A percentile compares a stretch with the other conserved stretches of the same genome.
Conservation (phyloP, 441 rosid genomes). For the Erysimum pusillum region DNA sequence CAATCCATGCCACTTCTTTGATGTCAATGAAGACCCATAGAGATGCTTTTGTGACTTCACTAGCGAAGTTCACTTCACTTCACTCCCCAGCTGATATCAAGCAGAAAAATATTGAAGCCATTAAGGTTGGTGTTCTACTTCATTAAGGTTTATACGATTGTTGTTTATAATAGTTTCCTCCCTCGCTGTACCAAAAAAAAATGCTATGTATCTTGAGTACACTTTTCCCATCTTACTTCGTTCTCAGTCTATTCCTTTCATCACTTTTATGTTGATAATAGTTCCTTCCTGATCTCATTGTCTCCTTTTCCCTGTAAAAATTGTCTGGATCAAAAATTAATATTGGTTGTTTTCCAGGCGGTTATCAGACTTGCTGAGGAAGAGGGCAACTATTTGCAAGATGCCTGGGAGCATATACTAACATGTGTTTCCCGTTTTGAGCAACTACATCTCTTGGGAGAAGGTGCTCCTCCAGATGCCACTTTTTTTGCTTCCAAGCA, state of each 20-base stretch:
- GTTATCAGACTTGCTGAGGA: constrained; percentile 95
- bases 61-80: constrained; percentile 97
- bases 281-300: constrained; percentile 16
- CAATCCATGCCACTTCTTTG: constrained; percentile 96
- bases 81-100: constrained; percentile 99
- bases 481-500: constrained; percentile 89
- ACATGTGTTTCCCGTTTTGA: constrained; percentile 99
- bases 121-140: constrained; percentile 69
- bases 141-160: not conserved
- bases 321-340: constrained; percentile 44
- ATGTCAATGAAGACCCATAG: constrained; percentile 99
- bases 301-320: not conserved
- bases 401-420: constrained; percentile 99
- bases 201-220: constrained; percentile 29
- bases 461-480: constrained; percentile 99
- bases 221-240: not conserved
- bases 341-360: constrained; percentile 62
- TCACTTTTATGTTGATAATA: constrained; percentile 8
- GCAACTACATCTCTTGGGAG: constrained; percentile 98
- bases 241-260: constrained; percentile 22
- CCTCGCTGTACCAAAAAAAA: not conserved
- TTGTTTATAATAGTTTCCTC: constrained; percentile 2
- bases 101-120: constrained; percentile 91
- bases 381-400: constrained; percentile 99
- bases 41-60: constrained; percentile 98